These are phyloP conservation scores for Paramecium primaurelia DNA, from an alignment of 73 alveolate genomes.

Conservation along the genomic window DNA sequence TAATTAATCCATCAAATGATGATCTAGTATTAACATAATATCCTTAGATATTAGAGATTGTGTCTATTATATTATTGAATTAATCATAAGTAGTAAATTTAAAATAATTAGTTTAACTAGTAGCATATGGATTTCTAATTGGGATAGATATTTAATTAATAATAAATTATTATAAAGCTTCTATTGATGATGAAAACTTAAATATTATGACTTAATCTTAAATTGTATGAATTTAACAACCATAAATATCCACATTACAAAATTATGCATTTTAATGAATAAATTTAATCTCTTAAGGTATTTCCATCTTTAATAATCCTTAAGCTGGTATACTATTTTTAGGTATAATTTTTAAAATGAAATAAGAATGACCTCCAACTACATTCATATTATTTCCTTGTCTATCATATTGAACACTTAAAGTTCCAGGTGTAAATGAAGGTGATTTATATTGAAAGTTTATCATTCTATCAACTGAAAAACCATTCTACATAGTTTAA, in stretches of 20 bases:
- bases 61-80: not conserved
- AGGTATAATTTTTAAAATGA: not conserved
- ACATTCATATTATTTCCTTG: not conserved
- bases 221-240: not conserved
- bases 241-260: not conserved
- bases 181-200: not conserved
- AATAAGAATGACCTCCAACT: conserved; percentile 6
- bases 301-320: not conserved
- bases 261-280: not conserved
- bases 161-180: not conserved
- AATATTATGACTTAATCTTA: not conserved
- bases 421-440: not conserved
- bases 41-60: not conserved
- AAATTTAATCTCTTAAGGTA: not conserved
- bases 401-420: not conserved
- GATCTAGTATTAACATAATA: not conserved
- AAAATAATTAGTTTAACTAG: not conserved
- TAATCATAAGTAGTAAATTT: not conserved
- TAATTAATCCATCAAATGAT: not conserved
- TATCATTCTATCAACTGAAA: not conserved
- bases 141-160: not conserved
- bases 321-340: not conserved
- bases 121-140: conserved; percentile 19
- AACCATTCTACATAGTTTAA: not conserved
- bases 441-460: not conserved